These are phyloP conservation scores for Lonicera japonica DNA, from an alignment of 129 eudicot genomes.

Conservation along the genomic window DNA sequence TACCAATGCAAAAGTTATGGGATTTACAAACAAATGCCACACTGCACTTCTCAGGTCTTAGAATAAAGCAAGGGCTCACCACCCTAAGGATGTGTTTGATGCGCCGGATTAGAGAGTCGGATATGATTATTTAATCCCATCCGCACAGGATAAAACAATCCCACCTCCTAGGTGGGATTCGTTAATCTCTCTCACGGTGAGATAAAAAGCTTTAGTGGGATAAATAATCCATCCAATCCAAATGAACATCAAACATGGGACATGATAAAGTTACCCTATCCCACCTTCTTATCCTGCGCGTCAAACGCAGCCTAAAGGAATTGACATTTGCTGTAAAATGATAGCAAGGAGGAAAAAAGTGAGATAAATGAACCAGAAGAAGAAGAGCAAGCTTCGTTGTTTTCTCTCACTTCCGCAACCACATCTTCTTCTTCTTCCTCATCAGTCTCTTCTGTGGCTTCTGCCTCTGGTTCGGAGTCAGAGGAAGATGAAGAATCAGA, in stretches of 20 bases:
- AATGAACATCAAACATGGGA: too few species aligned
- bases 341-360: neutral
- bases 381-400: conserved; percentile 28
- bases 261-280: too few species aligned
- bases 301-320: neutral
- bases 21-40: neutral
- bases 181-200: too few species aligned
- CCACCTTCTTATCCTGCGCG: too few species aligned
- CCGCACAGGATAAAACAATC: too few species aligned
- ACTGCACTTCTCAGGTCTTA: neutral
- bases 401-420: conserved; percentile 31
- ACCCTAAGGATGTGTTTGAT: too few species aligned
- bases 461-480: conserved; percentile 65
- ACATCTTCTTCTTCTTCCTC: conserved; percentile 25
- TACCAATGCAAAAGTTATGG: neutral
- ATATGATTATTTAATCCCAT: too few species aligned
- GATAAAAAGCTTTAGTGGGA: too few species aligned
- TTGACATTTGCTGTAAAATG: neutral
- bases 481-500: conserved; percentile 72
- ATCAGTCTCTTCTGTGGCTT: conserved; percentile 39
- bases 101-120: too few species aligned
- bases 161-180: too few species aligned
- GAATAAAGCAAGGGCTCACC: neutral
- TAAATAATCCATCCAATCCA: too few species aligned
- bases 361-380: conserved; percentile 57